Percentiles rank a stretch among this genome's conserved stretches.
phyloP scores from a whole-genome alignment of 441 rosid species.

The Theobroma grandiflorum region DNA sequence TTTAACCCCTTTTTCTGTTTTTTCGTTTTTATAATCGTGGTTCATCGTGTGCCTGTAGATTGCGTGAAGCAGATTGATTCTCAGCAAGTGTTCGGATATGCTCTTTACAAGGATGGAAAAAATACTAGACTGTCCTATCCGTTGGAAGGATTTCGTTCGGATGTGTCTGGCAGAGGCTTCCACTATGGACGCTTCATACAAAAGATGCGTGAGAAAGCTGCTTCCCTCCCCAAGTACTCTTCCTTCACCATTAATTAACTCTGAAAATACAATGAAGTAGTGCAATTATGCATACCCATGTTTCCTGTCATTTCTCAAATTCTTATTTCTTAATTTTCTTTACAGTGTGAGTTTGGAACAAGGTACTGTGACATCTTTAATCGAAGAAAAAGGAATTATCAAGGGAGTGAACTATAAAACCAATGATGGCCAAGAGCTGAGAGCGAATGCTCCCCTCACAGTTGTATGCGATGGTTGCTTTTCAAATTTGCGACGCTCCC shows the following conservation, averaged over 20 bases:
- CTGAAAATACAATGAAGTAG: too few species aligned
- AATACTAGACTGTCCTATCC: constrained; percentile 24
- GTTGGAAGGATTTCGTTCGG: constrained; percentile 7
- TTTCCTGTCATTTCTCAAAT: too few species aligned
- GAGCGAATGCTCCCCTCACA: constrained; percentile 29
- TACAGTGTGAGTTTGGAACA: constrained; percentile 29
- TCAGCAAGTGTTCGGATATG: constrained; percentile 28
- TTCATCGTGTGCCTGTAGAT: constrained; percentile 14
- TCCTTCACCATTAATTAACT: background rate
- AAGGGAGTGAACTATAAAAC: constrained; percentile 28
- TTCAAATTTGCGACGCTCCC: constrained; percentile 27
- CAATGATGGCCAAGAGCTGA: constrained; percentile 13
- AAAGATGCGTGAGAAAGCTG: constrained; percentile 26
- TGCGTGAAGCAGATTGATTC: constrained; percentile 33
- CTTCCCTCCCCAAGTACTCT: constrained; percentile 25
- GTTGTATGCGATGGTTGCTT: constrained; percentile 28
- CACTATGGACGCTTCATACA: constrained; percentile 28
- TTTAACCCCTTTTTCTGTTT: too few species aligned
- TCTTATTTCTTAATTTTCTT: background rate
- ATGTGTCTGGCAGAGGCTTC: constrained; percentile 30
- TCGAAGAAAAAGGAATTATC: constrained; percentile 26
- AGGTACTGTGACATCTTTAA: constrained; percentile 27
- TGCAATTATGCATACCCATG: too few species aligned
- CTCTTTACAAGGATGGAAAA: constrained; percentile 26
- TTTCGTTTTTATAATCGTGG: background rate